Percentiles rank a stretch among this genome's conserved stretches.
Conservation (phyloP, 192 early-diverging fungal genomes). For the Coemansia sp. region DNA sequence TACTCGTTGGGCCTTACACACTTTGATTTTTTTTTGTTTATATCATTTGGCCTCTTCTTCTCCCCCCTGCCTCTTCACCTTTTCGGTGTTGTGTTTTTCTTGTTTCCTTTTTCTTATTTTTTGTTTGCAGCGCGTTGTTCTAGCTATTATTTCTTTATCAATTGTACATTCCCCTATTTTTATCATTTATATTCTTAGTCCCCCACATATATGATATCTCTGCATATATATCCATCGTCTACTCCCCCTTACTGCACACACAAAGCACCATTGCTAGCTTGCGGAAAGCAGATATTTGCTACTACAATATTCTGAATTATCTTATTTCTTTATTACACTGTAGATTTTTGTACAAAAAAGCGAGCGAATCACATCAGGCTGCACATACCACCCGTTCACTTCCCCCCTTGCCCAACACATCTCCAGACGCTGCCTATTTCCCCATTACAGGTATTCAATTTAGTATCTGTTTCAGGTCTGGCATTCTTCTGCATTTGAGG, state of each 20-base stretch:
- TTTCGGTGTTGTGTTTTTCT: neutral
- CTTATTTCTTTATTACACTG: neutral
- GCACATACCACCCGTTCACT: neutral
- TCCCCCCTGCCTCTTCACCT: neutral
- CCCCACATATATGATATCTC: constrained; percentile 7
- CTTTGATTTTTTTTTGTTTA: constrained; percentile 8
- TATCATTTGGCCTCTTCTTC: neutral
- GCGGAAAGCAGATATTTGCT: neutral
- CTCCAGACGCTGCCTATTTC: neutral
- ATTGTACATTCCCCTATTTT: constrained; percentile 4
- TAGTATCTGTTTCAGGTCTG: neutral
- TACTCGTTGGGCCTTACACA: constrained; percentile 7
- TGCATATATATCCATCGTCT: neutral
- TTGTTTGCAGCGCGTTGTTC: neutral
- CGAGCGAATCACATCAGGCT: neutral
- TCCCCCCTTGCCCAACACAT: neutral
- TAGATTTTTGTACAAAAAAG: constrained; percentile 1
- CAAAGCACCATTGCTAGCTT: neutral
- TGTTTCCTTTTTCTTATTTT: neutral
- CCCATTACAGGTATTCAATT: neutral
- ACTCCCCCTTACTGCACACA: neutral
- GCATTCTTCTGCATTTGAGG: neutral
- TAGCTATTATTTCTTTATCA: neutral
- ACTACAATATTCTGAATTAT: neutral
- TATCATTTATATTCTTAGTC: constrained; percentile 7